Base-by-base conservation (phyloP, 352 stramenopile genomes). In the Thalassiosira livingstoniorum region DNA sequence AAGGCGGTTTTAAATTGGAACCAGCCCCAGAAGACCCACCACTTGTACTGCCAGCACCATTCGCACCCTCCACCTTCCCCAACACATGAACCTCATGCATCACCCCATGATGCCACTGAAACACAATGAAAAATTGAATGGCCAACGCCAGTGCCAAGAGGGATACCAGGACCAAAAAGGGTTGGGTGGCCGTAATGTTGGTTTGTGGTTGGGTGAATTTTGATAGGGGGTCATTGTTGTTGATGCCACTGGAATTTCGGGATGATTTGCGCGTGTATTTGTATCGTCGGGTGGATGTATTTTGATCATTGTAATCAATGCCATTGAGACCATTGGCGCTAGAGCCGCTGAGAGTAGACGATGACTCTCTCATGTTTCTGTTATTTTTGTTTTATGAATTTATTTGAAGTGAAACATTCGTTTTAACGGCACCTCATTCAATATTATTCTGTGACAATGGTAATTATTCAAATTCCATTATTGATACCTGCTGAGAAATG, bases 91-190 rank as follows among this genome's bases (percentile, higher is more conserved):
- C 54, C 51, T 86, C 78, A 35, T 86, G 78, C 35, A 72, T 27
- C n/a, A n/a, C n/a, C 11, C 47, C 31, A 35, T 86, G 79, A 64
- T 86, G 71, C 79, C 79, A 86, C 13, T 23, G 65, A 45, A 82
- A 75, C 15, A 86, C 71, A 39, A 82, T 82, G 0, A 67, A n/a
- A 61, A 82, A 81, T 63, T 86, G 71, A 25, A 86, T 75, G 3
- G 65, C 25, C 21, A 82, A 53, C 2, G 79, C 79, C 25, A 86
- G 39, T 21, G 39, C 45, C 27, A 86, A 37, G 0, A 82, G 45
- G 4, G 63, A 47, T 15, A 79, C 0, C 21, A 86, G 47, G 0
- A 72, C 72, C 5, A 79, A 15, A 31, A 86, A 82, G 23, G 79
- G 55, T 23, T 65, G 77, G 31, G 58, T 77, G 23, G 72, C 61